Percentiles rank a stretch among this genome's conserved stretches.
phyloP scores from a whole-genome alignment of 306 rosid genomes.

The Argentina anserina region DNA sequence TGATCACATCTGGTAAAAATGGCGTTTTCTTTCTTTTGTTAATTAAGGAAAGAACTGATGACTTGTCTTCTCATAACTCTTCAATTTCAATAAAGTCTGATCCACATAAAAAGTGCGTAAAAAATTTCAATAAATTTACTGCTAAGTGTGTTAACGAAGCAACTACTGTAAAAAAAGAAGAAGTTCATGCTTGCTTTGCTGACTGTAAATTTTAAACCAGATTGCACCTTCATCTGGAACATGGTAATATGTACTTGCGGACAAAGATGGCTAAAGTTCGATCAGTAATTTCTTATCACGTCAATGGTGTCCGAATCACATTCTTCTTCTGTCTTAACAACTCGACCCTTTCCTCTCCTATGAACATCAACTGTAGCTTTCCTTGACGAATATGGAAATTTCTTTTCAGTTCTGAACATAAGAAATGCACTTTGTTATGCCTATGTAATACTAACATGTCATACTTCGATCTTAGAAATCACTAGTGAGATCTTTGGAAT shows the following conservation, averaged over 20 bases:
- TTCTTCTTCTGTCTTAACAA: conserved; percentile 39
- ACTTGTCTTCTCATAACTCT: background rate
- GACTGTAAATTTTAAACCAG: background rate
- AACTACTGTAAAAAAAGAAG: background rate
- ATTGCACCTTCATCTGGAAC: background rate
- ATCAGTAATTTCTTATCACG: conserved; percentile 26
- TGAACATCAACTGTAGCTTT: conserved; percentile 39
- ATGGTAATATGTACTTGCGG: conserved; percentile 15
- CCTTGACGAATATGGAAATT: conserved; percentile 36
- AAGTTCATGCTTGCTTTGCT: conserved; percentile 2
- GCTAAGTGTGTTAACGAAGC: background rate
- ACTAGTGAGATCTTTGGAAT: background rate
- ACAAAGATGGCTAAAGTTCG: conserved; percentile 12
- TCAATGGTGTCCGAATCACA: conserved; percentile 16
- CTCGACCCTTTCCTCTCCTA: conserved; percentile 41
- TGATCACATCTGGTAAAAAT: background rate
- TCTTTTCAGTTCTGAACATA: conserved; percentile 47
- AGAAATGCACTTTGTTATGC: background rate
- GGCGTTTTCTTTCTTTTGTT: no score
- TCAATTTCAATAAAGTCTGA: no score
- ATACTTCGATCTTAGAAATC: background rate
- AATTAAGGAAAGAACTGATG: no score
- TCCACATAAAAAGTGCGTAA: no score
- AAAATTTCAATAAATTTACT: background rate
- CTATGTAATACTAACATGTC: background rate